Evolutionary conservation across 2,329 filamentous ascomycete genomes (phyloP), one percentile per base, ranked within the genome.

Genomic region (Colletotrichum sp.): DNA sequence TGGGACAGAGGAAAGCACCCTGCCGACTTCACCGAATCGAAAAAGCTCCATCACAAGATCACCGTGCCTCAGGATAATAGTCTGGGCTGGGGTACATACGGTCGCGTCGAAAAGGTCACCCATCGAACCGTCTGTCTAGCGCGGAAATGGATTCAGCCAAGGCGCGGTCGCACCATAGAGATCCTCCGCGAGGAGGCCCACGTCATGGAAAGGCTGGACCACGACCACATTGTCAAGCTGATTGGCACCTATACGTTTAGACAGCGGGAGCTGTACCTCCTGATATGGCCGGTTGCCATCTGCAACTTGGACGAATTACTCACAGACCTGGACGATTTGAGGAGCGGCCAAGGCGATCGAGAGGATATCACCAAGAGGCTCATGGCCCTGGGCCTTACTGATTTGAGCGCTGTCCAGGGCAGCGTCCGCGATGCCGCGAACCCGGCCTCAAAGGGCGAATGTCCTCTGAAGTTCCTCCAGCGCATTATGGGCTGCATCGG

Each of bases 221-320:
- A 88, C 75, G 83, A 84, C 59, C 87, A 88, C 76, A 85, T 88
- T 61, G 83, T 88, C 70, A 86, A 83, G 76, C 78, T 88, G 27
- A 83, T 88, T 21, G 86, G 86, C 3, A 85, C 86, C 2, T 88
- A 88, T 75, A 84, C 84, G 54, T 80, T 82, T 8, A 82, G 81
- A 29, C 79, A 78, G 12, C 81, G 83, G 71, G 81, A 86, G 69
- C 77, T 88, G 6, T 87, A 84, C 69, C 78, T 88, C 13, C 81
- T 88, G 54, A 82, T 87, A 34, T 88, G 86, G 83, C 87, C 86
- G 13, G 86, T 84, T 31, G 87, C 86, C 24, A 81, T 85, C 8
- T 88, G 86, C 79, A 87, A 86, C 74, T 77, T 88, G 51, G 81
- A 81, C 68, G 80, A 77, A 36, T 80, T 88, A 12, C 80, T 88